Conservation (phyloP, 768 basidiomycete species). For the Chalciporus sphaerocephalus region DNA sequence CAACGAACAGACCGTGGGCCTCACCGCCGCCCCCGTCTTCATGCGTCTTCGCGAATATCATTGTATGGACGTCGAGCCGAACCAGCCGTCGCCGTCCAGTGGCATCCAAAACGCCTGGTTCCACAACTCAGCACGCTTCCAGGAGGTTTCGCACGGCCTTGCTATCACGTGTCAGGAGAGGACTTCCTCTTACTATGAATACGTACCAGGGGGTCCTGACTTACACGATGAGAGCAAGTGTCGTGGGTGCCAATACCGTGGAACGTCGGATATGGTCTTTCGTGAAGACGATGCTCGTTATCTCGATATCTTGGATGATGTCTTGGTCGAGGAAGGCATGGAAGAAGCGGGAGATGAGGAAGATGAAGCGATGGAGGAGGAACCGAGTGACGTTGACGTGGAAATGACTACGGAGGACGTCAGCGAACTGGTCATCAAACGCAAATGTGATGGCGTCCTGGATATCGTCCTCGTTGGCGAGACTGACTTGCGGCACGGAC, state of each 20-base stretch:
- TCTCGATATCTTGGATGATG: conserved; percentile 16
- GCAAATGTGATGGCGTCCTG: conserved; percentile 49
- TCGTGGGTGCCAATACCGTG: conserved; percentile 27
- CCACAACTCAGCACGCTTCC: conserved; percentile 17
- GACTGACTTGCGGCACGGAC: conserved; percentile 47
- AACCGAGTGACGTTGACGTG: conserved; percentile 20
- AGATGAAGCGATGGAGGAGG: conserved; percentile 27
- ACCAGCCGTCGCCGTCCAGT: conserved; percentile 30
- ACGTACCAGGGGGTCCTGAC: conserved; percentile 33
- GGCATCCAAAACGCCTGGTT: conserved; percentile 43
- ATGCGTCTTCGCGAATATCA: conserved; percentile 57
- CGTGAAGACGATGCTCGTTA: conserved; percentile 24
- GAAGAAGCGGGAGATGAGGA: conserved; percentile 28
- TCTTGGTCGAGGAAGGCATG: conserved; percentile 8
- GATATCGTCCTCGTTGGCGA: conserved; percentile 62
- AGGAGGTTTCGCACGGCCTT: conserved; percentile 19
- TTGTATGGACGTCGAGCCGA: conserved; percentile 38
- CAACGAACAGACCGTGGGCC: conserved; percentile 31
- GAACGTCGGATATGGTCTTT: conserved; percentile 26
- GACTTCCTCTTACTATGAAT: conserved; percentile 40
- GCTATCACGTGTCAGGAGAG: conserved; percentile 20
- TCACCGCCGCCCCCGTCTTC: conserved; percentile 50
- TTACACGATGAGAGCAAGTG: conserved; percentile 43
- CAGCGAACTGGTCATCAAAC: conserved; percentile 21
- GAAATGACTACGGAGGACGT: conserved; percentile 24